Evolutionary conservation across 495 filamentous ascomycete genomes (phyloP).

Genomic region (Trichoderma asperelloides): DNA sequence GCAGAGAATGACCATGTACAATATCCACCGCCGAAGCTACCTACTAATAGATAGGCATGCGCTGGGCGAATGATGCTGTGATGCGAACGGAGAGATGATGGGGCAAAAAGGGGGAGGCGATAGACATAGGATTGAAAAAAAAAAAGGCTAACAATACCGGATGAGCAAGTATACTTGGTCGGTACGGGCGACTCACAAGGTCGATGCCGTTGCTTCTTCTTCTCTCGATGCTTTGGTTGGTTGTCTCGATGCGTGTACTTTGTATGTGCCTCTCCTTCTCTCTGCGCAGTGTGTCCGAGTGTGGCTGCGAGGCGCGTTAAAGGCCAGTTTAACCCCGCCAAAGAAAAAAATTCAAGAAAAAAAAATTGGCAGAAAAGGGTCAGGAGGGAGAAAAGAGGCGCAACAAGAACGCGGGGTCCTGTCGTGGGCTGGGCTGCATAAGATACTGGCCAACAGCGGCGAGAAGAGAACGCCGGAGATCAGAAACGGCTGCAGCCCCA

Average conservation of each 20-base stretch:
- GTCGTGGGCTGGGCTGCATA: not conserved
- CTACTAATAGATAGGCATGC: not conserved
- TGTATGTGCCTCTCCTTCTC: not conserved
- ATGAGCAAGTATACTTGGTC: not conserved
- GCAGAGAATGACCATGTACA: not conserved
- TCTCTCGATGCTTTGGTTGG: not conserved
- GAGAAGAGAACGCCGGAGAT: not conserved
- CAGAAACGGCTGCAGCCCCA: not conserved
- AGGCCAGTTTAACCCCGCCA: constrained; percentile 2
- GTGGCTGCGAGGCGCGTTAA: not conserved
- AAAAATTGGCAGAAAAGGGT: not conserved
- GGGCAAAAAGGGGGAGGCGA: not conserved
- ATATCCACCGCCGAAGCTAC: not conserved
- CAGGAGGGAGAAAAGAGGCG: not conserved
- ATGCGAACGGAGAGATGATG: not conserved
- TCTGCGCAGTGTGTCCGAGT: not conserved
- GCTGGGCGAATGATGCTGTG: not conserved
- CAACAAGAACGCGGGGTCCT: constrained; percentile 5
- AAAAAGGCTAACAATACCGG: not conserved
- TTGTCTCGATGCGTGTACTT: not conserved
- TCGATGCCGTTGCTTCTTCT: not conserved
- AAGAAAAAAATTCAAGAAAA: not conserved
- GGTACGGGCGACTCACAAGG: not conserved
- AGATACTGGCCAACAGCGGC: not conserved
- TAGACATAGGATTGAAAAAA: not conserved